These are phyloP conservation scores for Leishmania tarentolae DNA, from an alignment of 208 protist species.

Conservation along the genomic window DNA sequence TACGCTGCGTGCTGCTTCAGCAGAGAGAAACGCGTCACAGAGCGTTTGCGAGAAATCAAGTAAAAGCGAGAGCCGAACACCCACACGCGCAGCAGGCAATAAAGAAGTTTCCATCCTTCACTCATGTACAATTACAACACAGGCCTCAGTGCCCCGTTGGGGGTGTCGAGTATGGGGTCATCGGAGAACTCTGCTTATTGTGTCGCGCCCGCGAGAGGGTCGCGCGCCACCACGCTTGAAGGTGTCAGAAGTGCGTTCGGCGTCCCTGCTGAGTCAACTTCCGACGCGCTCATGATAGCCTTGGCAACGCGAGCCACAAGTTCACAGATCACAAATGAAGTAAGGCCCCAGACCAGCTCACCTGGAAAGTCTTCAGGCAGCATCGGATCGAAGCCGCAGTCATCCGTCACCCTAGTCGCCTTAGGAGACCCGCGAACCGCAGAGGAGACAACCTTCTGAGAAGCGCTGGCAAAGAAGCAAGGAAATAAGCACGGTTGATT, in stretches of 20 bases:
- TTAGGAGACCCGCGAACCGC: constrained; percentile 30
- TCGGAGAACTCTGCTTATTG: neutral
- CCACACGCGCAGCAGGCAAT: neutral
- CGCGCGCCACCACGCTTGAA: constrained; percentile 28
- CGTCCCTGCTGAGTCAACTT: neutral
- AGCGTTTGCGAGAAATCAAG: too few species aligned
- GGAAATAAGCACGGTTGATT: constrained; percentile 65
- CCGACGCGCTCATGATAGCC: neutral
- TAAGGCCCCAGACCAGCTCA: constrained; percentile 87
- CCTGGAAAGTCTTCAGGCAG: constrained; percentile 69
- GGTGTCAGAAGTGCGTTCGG: constrained; percentile 18
- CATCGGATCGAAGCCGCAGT: constrained; percentile 57
- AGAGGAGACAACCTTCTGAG: constrained; percentile 27
- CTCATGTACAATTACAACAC: neutral
- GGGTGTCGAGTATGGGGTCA: neutral
- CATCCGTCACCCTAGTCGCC: constrained; percentile 32
- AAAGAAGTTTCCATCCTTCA: neutral
- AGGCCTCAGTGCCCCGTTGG: neutral
- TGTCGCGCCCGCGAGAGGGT: constrained; percentile 9
- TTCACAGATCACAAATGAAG: constrained; percentile 73
- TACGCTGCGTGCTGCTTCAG: neutral
- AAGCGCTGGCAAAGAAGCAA: constrained; percentile 77
- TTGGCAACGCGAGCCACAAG: constrained; percentile 61
- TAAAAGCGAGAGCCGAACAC: neutral
- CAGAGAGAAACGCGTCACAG: too few species aligned